Conservation (phyloP, 768 basidiomycete species). For the Leccinum incarnatum region DNA sequence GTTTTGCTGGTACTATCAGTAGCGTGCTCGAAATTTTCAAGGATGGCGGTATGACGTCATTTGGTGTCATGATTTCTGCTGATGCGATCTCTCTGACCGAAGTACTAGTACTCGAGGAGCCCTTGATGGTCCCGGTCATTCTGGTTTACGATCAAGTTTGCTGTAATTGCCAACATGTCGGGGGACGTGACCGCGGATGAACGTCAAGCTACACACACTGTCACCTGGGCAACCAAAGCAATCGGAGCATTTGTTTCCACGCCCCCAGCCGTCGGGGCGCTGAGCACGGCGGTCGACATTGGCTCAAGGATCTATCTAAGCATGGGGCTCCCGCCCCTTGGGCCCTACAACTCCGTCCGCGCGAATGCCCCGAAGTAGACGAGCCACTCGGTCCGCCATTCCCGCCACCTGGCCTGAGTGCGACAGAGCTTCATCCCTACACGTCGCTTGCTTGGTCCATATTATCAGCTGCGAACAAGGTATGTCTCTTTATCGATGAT, state of each 20-base stretch:
- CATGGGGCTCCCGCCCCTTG: too few species aligned
- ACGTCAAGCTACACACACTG: neutral
- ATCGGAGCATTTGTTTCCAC: neutral
- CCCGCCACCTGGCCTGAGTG: neutral
- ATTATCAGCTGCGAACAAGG: neutral
- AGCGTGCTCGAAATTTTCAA: neutral
- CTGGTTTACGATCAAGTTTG: neutral
- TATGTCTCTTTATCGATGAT: neutral
- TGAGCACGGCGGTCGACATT: neutral
- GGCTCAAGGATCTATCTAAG: neutral
- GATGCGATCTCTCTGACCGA: neutral
- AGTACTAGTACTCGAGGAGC: neutral
- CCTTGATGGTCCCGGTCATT: neutral
- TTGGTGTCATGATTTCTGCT: neutral
- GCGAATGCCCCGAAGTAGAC: too few species aligned
- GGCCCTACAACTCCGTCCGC: too few species aligned
- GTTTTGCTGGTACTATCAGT: neutral
- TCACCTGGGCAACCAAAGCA: neutral
- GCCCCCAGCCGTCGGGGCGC: neutral
- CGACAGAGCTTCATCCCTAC: neutral
- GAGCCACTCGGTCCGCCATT: neutral
- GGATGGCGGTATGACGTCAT: neutral
- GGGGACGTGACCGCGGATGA: neutral
- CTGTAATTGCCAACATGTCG: neutral
- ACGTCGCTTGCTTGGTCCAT: neutral